Conservation (phyloP, 805 yeast genomes). For the Diddensiella caesifluorescens region DNA sequence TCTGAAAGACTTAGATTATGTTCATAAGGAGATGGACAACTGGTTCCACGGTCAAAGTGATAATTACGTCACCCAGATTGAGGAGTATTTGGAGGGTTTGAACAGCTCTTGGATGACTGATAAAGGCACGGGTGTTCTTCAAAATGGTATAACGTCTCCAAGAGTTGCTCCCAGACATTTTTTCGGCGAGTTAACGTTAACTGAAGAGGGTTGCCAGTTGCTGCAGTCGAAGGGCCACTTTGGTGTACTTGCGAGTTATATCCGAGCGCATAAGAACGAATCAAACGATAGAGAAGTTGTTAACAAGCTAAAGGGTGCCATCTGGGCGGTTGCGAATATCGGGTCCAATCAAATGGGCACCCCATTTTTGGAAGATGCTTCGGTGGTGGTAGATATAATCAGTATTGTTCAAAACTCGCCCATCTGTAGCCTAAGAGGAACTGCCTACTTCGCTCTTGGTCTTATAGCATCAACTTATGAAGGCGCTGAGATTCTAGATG, state of each 20-base stretch:
- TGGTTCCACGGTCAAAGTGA: conserved; percentile 50
- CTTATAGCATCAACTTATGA: conserved; percentile 64
- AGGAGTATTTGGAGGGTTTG: conserved; percentile 28
- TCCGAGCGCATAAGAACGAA: conserved; percentile 23
- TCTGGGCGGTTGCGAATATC: conserved; percentile 86
- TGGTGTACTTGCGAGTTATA: conserved; percentile 28
- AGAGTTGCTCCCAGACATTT: conserved; percentile 53
- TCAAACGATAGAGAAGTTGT: conserved; percentile 35
- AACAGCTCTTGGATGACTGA: conserved; percentile 16
- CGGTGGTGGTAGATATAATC: conserved; percentile 50
- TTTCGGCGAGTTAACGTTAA: conserved; percentile 72
- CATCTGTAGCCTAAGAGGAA: conserved; percentile 62
- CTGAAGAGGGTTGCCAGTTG: conserved; percentile 70
- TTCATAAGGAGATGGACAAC: conserved; percentile 57
- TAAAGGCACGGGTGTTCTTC: neutral
- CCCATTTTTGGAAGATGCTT: conserved; percentile 47
- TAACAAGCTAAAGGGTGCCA: conserved; percentile 56
- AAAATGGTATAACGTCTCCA: conserved; percentile 1
- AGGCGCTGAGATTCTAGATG: conserved; percentile 82
- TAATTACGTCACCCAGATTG: conserved; percentile 30
- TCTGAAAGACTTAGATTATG: conserved; percentile 51
- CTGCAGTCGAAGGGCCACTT: conserved; percentile 46
- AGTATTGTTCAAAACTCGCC: conserved; percentile 42
- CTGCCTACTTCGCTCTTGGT: conserved; percentile 75
- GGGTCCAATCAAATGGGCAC: conserved; percentile 71